Evolutionary conservation across 495 filamentous ascomycete species (phyloP).

Genomic region (Articulospora tetracladia): DNA sequence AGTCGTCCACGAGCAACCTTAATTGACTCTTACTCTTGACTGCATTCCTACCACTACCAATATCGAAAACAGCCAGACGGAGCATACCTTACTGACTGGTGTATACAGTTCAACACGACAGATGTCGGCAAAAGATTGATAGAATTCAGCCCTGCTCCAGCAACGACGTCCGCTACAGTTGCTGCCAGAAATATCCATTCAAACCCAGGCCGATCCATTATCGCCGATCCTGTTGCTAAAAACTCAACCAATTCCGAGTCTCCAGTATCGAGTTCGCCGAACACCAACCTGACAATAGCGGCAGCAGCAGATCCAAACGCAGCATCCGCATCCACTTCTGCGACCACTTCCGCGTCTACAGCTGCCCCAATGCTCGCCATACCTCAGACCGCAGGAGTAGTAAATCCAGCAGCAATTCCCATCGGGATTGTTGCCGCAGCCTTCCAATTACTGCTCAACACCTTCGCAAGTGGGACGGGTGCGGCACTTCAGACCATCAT

Average conservation of each 20-base stretch:
- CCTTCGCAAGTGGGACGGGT: background rate
- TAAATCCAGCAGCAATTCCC: slow-evolving; percentile 8
- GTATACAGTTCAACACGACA: slow-evolving; percentile 5
- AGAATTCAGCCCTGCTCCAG: background rate
- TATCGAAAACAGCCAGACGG: background rate
- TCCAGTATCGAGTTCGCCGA: background rate
- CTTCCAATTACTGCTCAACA: slow-evolving; percentile 4
- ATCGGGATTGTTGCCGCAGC: background rate
- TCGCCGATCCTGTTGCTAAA: background rate
- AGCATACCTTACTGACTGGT: background rate
- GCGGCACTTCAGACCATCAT: background rate
- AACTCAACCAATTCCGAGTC: background rate
- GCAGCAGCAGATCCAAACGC: background rate
- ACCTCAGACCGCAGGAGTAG: background rate
- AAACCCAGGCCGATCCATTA: background rate
- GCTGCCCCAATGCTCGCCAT: slow-evolving; percentile 1
- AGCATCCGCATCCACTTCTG: background rate
- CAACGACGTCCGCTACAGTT: background rate
- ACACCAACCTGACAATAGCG: background rate
- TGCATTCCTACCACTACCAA: background rate
- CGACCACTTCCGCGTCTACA: background rate
- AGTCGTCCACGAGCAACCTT: background rate
- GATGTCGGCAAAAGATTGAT: slow-evolving; percentile 2
- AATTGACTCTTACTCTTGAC: background rate
- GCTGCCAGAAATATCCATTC: slow-evolving; percentile 1